Conservation (phyloP, 495 filamentous ascomycete genomes). For the Tetracladium marchalianum region DNA sequence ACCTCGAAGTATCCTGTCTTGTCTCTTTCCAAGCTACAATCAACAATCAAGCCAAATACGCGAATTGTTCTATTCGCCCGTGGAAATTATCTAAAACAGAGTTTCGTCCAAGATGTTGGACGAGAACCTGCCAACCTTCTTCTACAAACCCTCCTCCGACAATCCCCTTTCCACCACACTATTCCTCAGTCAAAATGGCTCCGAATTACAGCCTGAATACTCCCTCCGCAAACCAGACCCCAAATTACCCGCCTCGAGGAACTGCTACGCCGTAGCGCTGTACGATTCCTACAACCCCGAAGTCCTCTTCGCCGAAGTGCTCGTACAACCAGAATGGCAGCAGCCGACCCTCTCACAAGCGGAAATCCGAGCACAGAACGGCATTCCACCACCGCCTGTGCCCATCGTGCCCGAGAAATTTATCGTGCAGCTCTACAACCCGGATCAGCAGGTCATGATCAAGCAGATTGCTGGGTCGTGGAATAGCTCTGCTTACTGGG, state of each 20-base stretch:
- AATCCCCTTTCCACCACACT: conserved; percentile 45
- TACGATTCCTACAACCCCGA: conserved; percentile 74
- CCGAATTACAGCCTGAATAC: conserved; percentile 72
- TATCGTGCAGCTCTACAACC: conserved; percentile 83
- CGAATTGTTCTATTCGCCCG: too few species aligned
- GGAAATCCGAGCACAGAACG: conserved; percentile 54
- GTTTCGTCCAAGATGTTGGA: conserved; percentile 60
- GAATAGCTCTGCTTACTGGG: conserved; percentile 71
- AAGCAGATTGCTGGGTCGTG: conserved; percentile 63
- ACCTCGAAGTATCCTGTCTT: too few species aligned
- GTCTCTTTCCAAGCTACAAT: too few species aligned
- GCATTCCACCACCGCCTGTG: conserved; percentile 57
- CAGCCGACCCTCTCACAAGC: conserved; percentile 72
- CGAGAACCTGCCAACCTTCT: conserved; percentile 74
- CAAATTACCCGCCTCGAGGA: conserved; percentile 52
- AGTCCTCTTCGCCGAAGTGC: conserved; percentile 77
- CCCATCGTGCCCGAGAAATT: conserved; percentile 72
- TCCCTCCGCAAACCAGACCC: conserved; percentile 66
- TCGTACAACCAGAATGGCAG: conserved; percentile 75
- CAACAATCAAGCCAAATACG: too few species aligned
- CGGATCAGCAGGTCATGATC: conserved; percentile 71
- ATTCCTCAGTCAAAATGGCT: conserved; percentile 69
- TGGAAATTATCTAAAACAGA: too few species aligned
- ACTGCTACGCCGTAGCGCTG: conserved; percentile 78
- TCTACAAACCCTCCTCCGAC: conserved; percentile 27